phyloP scores from a whole-genome alignment of 805 yeast genomes.

The Ogataea thermomethanolica region DNA sequence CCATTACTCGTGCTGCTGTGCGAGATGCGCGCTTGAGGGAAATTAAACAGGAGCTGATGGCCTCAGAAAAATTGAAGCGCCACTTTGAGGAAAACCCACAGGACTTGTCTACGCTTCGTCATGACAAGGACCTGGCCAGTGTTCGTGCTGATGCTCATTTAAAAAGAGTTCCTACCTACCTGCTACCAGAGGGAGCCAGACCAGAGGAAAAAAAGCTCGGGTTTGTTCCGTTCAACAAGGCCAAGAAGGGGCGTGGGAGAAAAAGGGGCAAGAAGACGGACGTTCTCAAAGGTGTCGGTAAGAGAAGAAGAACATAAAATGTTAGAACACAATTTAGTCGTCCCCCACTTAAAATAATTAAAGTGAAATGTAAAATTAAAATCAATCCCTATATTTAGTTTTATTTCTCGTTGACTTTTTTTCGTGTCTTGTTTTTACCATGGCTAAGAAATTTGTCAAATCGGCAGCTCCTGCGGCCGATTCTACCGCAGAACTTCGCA shows the following conservation, averaged over 20 bases:
- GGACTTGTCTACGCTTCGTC: slow-evolving; percentile 83
- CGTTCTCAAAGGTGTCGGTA: slow-evolving; percentile 45
- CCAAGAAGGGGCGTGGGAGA: slow-evolving; percentile 31
- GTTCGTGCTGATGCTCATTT: slow-evolving; percentile 79
- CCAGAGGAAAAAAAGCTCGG: slow-evolving; percentile 53
- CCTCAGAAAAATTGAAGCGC: slow-evolving; percentile 86
- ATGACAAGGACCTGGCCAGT: slow-evolving; percentile 84
- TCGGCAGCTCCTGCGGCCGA: slow-evolving; percentile 5
- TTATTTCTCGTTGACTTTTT: neutral
- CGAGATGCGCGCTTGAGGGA: slow-evolving; percentile 93
- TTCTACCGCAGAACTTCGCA: slow-evolving; percentile 41
- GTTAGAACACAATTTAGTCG: too few relatives aligned
- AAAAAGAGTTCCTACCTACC: slow-evolving; percentile 88
- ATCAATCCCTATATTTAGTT: neutral
- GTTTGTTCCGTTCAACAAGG: slow-evolving; percentile 68
- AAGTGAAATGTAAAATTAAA: neutral
- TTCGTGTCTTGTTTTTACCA: slow-evolving; percentile 11
- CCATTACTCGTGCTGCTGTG: slow-evolving; percentile 84
- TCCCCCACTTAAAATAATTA: neutral
- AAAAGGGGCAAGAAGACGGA: slow-evolving; percentile 42
- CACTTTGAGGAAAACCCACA: slow-evolving; percentile 97
- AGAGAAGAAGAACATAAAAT: slow-evolving; percentile 12
- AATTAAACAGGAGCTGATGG: slow-evolving; percentile 77
- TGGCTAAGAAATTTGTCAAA: slow-evolving; percentile 7
- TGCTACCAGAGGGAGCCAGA: slow-evolving; percentile 78